phyloP scores from a whole-genome alignment of 306 rosid genomes.

The Pyrus bretschneideri region DNA sequence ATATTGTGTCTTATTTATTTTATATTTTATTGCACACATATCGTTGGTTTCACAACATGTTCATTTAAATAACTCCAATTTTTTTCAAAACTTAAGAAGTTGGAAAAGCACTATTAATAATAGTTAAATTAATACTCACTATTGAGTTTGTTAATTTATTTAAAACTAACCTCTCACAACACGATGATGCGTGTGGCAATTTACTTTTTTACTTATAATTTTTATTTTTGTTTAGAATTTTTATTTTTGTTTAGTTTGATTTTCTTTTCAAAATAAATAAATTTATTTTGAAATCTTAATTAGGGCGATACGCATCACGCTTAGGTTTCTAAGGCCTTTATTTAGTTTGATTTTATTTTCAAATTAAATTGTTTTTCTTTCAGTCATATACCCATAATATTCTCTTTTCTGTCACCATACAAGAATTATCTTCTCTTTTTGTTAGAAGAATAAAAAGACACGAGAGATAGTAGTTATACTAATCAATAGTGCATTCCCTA shows the following conservation, averaged over 20 bases:
- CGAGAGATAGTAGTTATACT: neutral
- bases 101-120: neutral
- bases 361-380: neutral
- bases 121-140: neutral
- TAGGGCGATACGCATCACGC: no score
- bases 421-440: neutral
- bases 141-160: neutral
- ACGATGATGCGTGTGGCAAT: no score
- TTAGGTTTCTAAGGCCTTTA: no score
- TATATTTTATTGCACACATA: no score
- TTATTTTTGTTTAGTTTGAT: no score
- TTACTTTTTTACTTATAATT: no score
- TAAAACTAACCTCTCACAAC: neutral
- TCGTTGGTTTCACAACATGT: no score
- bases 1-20: no score
- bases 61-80: neutral
- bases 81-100: neutral
- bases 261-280: no score
- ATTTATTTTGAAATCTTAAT: no score
- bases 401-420: neutral
- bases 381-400: neutral
- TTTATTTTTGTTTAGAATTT: no score
- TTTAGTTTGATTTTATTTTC: no score
- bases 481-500: neutral
- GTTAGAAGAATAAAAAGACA: neutral